Conservation (phyloP, 177 flowering plant species). For the Vitis hybrid region DNA sequence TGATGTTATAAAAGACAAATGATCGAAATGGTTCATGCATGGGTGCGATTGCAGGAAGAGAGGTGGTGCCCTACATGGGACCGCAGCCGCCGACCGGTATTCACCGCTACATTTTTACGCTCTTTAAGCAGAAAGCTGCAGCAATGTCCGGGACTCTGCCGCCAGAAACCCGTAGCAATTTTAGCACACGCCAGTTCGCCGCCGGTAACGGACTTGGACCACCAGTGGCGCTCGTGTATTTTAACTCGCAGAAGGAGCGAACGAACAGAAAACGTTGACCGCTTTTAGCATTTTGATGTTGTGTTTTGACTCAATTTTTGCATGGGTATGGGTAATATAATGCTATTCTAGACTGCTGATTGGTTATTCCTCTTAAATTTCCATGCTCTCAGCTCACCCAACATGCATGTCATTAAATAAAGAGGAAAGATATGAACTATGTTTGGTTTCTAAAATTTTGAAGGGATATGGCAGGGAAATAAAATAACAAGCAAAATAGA, state of each 20-base stretch:
- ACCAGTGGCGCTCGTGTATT: conserved; percentile 35
- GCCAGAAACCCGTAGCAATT: conserved; percentile 21
- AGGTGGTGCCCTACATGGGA: conserved; percentile 31
- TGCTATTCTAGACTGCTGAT: too few relatives aligned
- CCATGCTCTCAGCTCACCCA: too few relatives aligned
- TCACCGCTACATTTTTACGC: conserved; percentile 28
- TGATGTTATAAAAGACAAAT: not conserved
- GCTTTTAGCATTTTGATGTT: too few relatives aligned
- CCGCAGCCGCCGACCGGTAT: conserved; percentile 33
- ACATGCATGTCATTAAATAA: too few relatives aligned
- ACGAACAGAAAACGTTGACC: conserved; percentile 16
- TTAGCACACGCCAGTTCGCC: conserved; percentile 33
- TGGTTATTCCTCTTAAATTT: too few relatives aligned
- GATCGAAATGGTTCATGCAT: too few relatives aligned
- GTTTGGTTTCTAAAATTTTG: too few relatives aligned
- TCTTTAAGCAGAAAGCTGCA: conserved; percentile 24
- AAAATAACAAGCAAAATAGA: too few relatives aligned
- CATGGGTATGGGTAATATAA: too few relatives aligned
- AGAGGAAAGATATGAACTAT: too few relatives aligned
- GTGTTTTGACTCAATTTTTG: too few relatives aligned
- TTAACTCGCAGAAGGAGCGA: conserved; percentile 30
- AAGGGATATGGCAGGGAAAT: too few relatives aligned
- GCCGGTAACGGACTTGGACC: conserved; percentile 20
- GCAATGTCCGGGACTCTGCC: not conserved
- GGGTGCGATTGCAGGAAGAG: conserved; percentile 23